Evolutionary conservation across 2,329 filamentous ascomycete species (phyloP).

Genomic region (Colletotrichum musae): DNA sequence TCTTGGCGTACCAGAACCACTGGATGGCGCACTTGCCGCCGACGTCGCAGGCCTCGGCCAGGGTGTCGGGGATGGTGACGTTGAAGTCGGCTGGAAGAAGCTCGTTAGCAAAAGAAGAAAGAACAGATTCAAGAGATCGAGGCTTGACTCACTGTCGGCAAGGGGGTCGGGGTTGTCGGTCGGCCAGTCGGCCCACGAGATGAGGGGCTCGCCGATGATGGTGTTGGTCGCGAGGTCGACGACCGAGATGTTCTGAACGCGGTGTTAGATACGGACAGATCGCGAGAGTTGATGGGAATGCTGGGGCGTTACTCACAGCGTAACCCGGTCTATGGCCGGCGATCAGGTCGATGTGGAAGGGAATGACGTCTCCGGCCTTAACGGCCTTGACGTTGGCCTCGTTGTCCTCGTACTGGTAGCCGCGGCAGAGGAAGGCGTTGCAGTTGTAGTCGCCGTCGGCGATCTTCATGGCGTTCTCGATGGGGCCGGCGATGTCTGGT

Average conservation of each 20-base stretch:
- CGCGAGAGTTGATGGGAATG: too few relatives aligned
- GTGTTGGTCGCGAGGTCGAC: slow-evolving; percentile 61
- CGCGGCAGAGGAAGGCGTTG: slow-evolving; percentile 48
- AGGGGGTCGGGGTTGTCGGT: slow-evolving; percentile 39
- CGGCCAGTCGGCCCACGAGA: slow-evolving; percentile 54
- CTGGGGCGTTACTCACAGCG: slow-evolving; percentile 41
- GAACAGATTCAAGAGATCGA: too few relatives aligned
- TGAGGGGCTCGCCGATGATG: slow-evolving; percentile 64
- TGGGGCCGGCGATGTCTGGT: slow-evolving; percentile 46
- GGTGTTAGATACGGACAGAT: neutral
- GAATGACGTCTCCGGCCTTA: slow-evolving; percentile 51
- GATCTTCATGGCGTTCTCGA: slow-evolving; percentile 46
- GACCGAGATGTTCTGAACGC: slow-evolving; percentile 61
- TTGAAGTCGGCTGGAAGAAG: slow-evolving; percentile 66
- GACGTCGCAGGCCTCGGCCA: slow-evolving; percentile 61
- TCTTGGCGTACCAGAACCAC: slow-evolving; percentile 73
- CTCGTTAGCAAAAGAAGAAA: too few relatives aligned
- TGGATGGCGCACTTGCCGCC: slow-evolving; percentile 67
- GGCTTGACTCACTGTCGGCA: slow-evolving; percentile 40
- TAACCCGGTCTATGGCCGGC: slow-evolving; percentile 54
- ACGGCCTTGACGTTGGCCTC: slow-evolving; percentile 44
- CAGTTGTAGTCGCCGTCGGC: slow-evolving; percentile 46
- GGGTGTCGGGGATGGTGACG: slow-evolving; percentile 66
- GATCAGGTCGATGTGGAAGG: slow-evolving; percentile 55
- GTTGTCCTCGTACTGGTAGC: slow-evolving; percentile 51